Percentiles rank a stretch among this genome's conserved stretches.
Evolutionary conservation across 1,139 yeast genomes (phyloP).

Genomic region (Trichomonascaceae sp.): DNA sequence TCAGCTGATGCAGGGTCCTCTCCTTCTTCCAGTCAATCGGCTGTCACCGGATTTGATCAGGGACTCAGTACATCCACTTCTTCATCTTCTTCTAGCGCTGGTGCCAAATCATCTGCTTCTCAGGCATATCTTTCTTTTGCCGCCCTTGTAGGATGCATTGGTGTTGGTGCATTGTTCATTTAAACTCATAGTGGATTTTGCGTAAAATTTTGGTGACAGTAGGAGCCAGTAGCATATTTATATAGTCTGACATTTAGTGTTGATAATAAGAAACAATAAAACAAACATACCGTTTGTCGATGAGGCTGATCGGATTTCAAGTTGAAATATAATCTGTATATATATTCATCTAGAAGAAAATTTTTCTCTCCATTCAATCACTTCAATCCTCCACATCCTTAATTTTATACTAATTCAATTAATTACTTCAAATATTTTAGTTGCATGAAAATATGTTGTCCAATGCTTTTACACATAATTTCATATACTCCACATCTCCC

Average conservation of each 20-base stretch:
- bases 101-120: background rate
- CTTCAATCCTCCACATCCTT: background rate
- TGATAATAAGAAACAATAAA: background rate
- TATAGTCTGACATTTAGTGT: background rate
- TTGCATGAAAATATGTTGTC: slow-evolving; percentile 22
- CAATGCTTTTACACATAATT: slow-evolving; percentile 28
- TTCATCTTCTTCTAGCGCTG: background rate
- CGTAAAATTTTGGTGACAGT: background rate
- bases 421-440: background rate
- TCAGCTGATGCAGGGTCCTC: background rate
- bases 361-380: too few relatives aligned
- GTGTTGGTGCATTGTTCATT: background rate
- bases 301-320: too few relatives aligned
- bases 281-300: background rate
- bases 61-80: background rate
- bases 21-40: slow-evolving; percentile 1
- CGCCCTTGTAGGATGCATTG: background rate
- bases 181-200: background rate
- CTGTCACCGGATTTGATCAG: background rate
- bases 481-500: slow-evolving; percentile 44
- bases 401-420: background rate
- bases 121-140: background rate
- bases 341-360: too few relatives aligned
- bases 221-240: background rate
- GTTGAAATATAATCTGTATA: too few relatives aligned